Conservation (phyloP, 306 rosid species). For the Vachellia collinsii region DNA sequence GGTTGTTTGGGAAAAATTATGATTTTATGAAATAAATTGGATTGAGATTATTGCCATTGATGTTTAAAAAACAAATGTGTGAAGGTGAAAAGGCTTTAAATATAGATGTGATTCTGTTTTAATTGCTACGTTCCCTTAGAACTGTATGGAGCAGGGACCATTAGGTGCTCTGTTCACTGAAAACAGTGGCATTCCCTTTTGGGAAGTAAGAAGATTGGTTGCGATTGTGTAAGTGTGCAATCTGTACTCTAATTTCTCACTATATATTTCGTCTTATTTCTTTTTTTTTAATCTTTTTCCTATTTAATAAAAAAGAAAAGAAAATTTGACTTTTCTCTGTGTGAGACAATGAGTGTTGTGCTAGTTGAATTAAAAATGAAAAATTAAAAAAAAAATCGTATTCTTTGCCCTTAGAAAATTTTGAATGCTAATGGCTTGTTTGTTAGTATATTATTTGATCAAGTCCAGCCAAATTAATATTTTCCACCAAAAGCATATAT, state of each 20-base stretch:
- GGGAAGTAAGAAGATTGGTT: background rate
- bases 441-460: background rate
- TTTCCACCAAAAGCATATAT: background rate
- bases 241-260: background rate
- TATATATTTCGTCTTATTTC: background rate
- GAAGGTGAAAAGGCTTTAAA: no score
- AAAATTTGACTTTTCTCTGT: background rate
- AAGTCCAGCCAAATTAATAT: background rate
- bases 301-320: background rate
- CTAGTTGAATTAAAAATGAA: background rate
- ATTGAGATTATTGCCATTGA: no score
- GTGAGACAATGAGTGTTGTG: background rate
- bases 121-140: no score
- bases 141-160: no score
- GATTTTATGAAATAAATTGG: no score
- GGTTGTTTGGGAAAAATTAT: no score
- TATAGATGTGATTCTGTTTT: no score
- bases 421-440: background rate
- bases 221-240: background rate
- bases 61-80: no score
- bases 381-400: background rate
- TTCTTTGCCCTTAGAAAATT: background rate
- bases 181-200: background rate
- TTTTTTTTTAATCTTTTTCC: no score
- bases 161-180: background rate